A percentile compares a stretch with the other conserved stretches of the same genome.
These are phyloP conservation scores for Mycena leptocephala DNA, from an alignment of 768 basidiomycete species.

Conservation along the genomic window DNA sequence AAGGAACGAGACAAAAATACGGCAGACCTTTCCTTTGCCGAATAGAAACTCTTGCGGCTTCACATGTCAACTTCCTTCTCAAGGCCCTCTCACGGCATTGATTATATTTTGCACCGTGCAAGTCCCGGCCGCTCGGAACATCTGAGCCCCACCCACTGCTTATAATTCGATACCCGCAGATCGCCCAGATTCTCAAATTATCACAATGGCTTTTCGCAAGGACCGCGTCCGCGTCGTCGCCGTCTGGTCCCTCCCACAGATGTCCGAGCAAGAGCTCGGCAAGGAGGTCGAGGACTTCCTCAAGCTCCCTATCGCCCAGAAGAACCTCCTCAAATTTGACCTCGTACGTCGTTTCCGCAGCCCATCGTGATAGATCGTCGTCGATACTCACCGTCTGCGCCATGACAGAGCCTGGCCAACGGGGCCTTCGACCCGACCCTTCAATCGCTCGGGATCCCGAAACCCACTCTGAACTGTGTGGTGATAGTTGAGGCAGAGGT, in stretches of 20 bases:
- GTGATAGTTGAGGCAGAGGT: slow-evolving; percentile 9
- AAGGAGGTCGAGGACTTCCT: neutral
- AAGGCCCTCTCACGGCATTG: neutral
- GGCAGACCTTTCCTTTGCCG: neutral
- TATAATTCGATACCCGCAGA: neutral
- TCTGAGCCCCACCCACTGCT: neutral
- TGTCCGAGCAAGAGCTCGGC: neutral
- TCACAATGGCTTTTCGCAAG: slow-evolving; percentile 2
- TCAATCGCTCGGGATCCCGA: neutral
- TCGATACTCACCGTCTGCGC: neutral
- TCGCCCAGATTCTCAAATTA: neutral
- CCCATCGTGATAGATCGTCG: neutral
- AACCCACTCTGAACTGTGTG: neutral
- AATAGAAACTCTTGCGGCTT: neutral
- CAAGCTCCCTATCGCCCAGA: slow-evolving; percentile 7
- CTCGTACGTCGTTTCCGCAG: neutral
- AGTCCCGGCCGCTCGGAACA: neutral
- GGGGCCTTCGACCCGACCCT: neutral
- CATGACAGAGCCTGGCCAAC: slow-evolving; percentile 2
- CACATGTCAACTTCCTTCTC: neutral
- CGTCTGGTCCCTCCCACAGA: neutral
- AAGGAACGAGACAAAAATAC: too few species aligned
- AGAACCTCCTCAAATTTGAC: slow-evolving; percentile 14
- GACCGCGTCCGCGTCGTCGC: slow-evolving; percentile 12
- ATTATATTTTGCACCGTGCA: neutral